Base-by-base conservation (phyloP, 495 filamentous ascomycete species). In the Filosporella fistucella region DNA sequence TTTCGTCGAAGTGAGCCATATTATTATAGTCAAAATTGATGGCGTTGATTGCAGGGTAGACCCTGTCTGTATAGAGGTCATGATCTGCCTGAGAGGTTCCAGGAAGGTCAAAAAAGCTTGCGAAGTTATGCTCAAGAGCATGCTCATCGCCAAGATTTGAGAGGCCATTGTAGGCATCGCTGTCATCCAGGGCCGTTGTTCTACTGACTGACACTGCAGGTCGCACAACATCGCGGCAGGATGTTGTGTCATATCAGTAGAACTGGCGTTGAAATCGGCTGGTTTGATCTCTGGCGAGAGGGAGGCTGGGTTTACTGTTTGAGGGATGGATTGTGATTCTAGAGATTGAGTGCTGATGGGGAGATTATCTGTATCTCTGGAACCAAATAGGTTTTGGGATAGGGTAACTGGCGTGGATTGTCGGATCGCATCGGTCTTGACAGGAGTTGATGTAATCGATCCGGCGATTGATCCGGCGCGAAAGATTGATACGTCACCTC, bases 151-250 rank as follows among this genome's bases (percentile, higher is more conserved):
- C 59, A 66, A 68, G 42, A 65, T 62, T 60, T 69, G 76, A 65
- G 65, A 77, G 72, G 63, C 75, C 68, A 33, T 32, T 36, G 41
- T 46, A 49, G 46, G 42, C 59, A 64, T 75, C 66, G 66, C 64
- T 65, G 63, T 65, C 72, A 73, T 66, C 79, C 77, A 83, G 76
- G 70, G 72, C 63, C 61, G 67, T 62, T 69, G 67, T 59, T 63
- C 70, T 67, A 68, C 74, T 78, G 82, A 90, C 83, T 81, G 93
- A 96, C 93, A 98, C 93, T 85, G 93, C 93, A 95, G 93, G 93
- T 91, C 93, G 76, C 88, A 96, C 91, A 96, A 95, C 91, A 96
- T 82, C 89, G 77, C 91, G 76, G 93, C 93, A 96, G 93, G 88
- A 96, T 95, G 91, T 95, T 95, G 91, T 96, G 90, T 90, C 93